Evolutionary conservation across 2,329 filamentous ascomycete species (phyloP).

Genomic region (Talaromyces sp.): DNA sequence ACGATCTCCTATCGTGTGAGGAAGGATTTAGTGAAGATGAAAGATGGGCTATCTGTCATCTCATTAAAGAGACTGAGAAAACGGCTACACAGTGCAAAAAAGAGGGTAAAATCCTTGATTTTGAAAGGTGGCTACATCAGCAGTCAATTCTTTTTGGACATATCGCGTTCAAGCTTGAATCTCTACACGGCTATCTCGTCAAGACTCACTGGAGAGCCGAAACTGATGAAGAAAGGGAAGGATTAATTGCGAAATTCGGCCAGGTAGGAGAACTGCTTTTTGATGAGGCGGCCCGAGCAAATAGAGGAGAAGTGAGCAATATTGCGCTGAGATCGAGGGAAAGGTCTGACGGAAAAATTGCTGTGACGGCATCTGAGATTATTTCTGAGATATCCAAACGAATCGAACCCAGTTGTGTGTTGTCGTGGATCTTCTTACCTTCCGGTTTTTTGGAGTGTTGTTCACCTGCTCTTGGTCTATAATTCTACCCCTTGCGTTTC

Average conservation of each 20-base stretch:
- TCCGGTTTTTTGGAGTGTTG: no score
- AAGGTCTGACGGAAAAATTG: no score
- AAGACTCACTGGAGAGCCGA: not conserved
- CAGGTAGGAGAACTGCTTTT: no score
- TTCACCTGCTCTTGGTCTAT: not conserved
- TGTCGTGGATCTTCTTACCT: no score
- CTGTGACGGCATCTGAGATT: no score
- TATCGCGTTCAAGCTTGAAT: not conserved
- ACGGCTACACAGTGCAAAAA: not conserved
- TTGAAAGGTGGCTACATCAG: not conserved
- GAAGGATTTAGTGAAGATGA: no score
- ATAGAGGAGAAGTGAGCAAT: no score
- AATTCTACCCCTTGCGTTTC: not conserved
- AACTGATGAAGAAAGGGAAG: not conserved
- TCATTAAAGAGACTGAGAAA: not conserved
- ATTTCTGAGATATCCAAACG: no score
- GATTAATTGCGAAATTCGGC: not conserved
- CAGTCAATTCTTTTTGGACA: not conserved
- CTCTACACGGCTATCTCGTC: not conserved
- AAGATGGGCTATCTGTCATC: no score
- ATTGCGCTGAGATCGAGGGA: no score
- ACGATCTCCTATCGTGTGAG: not conserved
- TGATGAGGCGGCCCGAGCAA: no score
- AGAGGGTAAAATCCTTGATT: not conserved
- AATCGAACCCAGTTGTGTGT: no score